Evolutionary conservation across 2,329 filamentous ascomycete genomes (phyloP).

Genomic region (Microsporum audouinii): DNA sequence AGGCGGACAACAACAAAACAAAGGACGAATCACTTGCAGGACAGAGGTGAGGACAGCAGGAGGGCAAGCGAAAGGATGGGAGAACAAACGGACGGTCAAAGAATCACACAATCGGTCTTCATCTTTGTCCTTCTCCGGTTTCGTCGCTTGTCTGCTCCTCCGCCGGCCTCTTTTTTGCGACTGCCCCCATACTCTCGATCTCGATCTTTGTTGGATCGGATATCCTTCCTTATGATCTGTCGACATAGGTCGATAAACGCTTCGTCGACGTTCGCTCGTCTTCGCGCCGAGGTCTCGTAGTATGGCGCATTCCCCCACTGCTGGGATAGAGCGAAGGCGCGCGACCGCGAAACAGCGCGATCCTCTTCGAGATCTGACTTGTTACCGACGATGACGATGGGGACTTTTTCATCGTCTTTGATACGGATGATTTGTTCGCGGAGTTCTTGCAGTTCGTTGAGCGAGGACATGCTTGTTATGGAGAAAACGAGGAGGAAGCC

Average conservation of each 20-base stretch:
- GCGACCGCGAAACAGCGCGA: constrained; percentile 62
- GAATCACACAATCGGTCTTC: constrained; percentile 27
- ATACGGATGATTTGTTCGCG: constrained; percentile 84
- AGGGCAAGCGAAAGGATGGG: neutral
- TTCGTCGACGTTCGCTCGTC: constrained; percentile 78
- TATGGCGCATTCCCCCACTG: constrained; percentile 78
- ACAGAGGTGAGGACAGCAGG: neutral
- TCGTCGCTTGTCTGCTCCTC: constrained; percentile 26
- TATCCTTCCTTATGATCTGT: constrained; percentile 66
- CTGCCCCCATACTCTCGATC: constrained; percentile 22
- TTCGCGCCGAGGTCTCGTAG: constrained; percentile 77
- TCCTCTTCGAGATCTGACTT: constrained; percentile 85
- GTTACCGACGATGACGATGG: constrained; percentile 85
- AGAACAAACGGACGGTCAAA: constrained; percentile 18
- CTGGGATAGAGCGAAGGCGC: constrained; percentile 75
- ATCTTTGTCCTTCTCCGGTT: constrained; percentile 7
- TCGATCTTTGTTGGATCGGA: constrained; percentile 26
- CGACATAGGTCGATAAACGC: constrained; percentile 76
- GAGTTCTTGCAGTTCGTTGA: constrained; percentile 67
- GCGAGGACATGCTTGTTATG: constrained; percentile 74
- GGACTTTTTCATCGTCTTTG: constrained; percentile 74
- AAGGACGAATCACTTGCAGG: neutral
- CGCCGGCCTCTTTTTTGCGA: constrained; percentile 25
- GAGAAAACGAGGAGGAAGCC: constrained; percentile 87
- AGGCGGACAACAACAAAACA: constrained; percentile 4